Percentiles rank a stretch among this genome's conserved stretches.
Evolutionary conservation across 2,329 filamentous ascomycete species (phyloP).

Genomic region (Botryotinia calthae): DNA sequence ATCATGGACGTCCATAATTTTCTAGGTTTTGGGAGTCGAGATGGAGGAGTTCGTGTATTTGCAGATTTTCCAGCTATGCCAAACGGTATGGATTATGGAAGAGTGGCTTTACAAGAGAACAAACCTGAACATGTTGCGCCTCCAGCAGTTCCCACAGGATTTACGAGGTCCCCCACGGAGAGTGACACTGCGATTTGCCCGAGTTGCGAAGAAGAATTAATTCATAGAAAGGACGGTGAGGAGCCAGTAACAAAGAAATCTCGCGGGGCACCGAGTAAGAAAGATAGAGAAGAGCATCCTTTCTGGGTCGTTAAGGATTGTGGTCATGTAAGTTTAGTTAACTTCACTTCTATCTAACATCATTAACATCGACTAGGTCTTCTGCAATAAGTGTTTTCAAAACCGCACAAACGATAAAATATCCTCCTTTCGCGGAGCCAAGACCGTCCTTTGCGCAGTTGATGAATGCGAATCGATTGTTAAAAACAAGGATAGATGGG

Average conservation of each 20-base stretch:
- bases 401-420: conserved; percentile 41
- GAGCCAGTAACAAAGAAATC: conserved; percentile 42
- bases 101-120: conserved; percentile 29
- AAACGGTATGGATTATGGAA: conserved; percentile 33
- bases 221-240: conserved; percentile 54
- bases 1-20: neutral
- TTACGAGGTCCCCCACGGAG: conserved; percentile 72
- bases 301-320: conserved; percentile 91
- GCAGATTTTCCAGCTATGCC: conserved; percentile 28
- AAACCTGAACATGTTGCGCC: conserved; percentile 37
- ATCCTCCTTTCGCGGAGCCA: conserved; percentile 5
- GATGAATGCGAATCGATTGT: conserved; percentile 56
- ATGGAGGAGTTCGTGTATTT: neutral
- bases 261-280: conserved; percentile 49
- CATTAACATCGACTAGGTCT: conserved; percentile 50
- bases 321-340: conserved; percentile 70
- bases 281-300: conserved; percentile 67
- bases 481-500: conserved; percentile 55
- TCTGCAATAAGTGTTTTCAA: conserved; percentile 61
- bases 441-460: conserved; percentile 49
- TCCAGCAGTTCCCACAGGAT: conserved; percentile 67
- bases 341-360: conserved; percentile 9
- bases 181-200: conserved; percentile 78
- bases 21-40: neutral
- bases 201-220: conserved; percentile 80